These are phyloP conservation scores for Orbilia ellipsospora DNA, from an alignment of 2,329 filamentous ascomycete species.

Conservation along the genomic window DNA sequence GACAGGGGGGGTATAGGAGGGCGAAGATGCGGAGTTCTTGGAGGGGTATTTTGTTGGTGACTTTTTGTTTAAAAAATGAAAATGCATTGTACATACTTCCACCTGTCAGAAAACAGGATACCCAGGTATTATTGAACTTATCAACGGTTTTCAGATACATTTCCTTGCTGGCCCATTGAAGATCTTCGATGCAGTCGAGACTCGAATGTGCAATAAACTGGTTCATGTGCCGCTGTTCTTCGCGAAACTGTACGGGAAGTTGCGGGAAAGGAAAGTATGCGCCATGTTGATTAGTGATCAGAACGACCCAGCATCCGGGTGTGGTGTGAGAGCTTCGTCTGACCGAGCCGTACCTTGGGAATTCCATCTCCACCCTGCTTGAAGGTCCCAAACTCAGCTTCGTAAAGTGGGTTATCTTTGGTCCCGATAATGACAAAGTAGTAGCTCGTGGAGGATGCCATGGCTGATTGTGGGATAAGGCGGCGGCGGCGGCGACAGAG, in stretches of 20 bases:
- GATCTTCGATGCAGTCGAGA: constrained; percentile 93
- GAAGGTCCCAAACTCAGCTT: constrained; percentile 95
- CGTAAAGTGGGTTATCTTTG: constrained; percentile 94
- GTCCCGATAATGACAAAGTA: constrained; percentile 98
- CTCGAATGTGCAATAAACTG: constrained; percentile 97
- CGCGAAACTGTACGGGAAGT: constrained; percentile 70
- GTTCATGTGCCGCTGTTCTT: constrained; percentile 91
- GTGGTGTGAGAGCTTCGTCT: constrained; percentile 1
- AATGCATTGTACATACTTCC: constrained; percentile 67
- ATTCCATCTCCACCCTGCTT: constrained; percentile 95
- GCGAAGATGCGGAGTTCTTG: constrained; percentile 11
- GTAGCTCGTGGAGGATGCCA: constrained; percentile 67
- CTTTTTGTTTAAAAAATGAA: constrained; percentile 2
- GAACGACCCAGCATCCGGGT: constrained; percentile 1
- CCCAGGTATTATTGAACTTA: constrained; percentile 94
- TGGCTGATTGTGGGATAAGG: constrained; percentile 8
- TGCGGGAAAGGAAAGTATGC: constrained; percentile 23
- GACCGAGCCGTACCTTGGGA: constrained; percentile 67
- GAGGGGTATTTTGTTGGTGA: constrained; percentile 4
- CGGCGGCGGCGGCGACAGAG: not conserved
- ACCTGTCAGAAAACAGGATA: constrained; percentile 92
- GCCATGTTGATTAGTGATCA: constrained; percentile 53
- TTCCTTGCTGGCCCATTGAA: constrained; percentile 84
- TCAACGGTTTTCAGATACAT: constrained; percentile 94
- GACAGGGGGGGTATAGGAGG: not conserved